phyloP scores from a whole-genome alignment of 1,284 basidiomycete genomes.

The Coriolopsis trogii region DNA sequence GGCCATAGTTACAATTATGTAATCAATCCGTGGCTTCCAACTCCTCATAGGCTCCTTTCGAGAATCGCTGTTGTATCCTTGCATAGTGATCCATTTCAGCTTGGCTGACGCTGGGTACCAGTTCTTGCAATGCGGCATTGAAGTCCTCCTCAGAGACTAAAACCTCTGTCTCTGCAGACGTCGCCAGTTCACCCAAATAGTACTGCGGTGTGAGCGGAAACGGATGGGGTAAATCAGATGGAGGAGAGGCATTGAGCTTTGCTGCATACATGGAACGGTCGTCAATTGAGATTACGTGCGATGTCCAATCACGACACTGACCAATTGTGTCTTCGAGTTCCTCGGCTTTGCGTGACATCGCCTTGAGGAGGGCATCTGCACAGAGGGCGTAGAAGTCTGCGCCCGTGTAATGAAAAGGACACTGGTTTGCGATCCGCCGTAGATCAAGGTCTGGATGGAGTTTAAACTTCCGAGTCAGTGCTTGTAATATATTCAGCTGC shows the following conservation, averaged over 20 bases:
- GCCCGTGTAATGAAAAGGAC: slow-evolving; percentile 94
- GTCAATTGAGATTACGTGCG: no score
- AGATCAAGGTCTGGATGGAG: slow-evolving; percentile 77
- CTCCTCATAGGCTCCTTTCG: slow-evolving; percentile 36
- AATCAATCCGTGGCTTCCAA: no score
- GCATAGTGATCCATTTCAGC: slow-evolving; percentile 91
- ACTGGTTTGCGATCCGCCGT: slow-evolving; percentile 67
- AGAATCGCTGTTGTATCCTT: slow-evolving; percentile 74
- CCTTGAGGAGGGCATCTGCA: slow-evolving; percentile 94
- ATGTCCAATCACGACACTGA: slow-evolving; percentile 38
- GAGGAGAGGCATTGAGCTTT: slow-evolving; percentile 48
- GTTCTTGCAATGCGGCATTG: slow-evolving; percentile 68
- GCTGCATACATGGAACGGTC: no score
- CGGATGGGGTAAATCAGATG: slow-evolving; percentile 51
- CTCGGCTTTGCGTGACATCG: slow-evolving; percentile 89
- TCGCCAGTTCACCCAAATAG: slow-evolving; percentile 88
- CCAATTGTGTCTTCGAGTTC: slow-evolving; percentile 77
- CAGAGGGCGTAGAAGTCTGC: slow-evolving; percentile 99
- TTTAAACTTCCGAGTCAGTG: slow-evolving; percentile 92
- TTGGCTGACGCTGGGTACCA: slow-evolving; percentile 88
- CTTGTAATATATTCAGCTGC: slow-evolving; percentile 87
- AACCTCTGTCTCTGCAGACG: slow-evolving; percentile 73
- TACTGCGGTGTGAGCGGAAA: slow-evolving; percentile 89
- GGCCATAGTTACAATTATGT: no score
- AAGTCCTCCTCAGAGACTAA: slow-evolving; percentile 81